phyloP scores from a whole-genome alignment of 192 early-diverging fungal genomes.

The Tieghemiomyces parasiticus region DNA sequence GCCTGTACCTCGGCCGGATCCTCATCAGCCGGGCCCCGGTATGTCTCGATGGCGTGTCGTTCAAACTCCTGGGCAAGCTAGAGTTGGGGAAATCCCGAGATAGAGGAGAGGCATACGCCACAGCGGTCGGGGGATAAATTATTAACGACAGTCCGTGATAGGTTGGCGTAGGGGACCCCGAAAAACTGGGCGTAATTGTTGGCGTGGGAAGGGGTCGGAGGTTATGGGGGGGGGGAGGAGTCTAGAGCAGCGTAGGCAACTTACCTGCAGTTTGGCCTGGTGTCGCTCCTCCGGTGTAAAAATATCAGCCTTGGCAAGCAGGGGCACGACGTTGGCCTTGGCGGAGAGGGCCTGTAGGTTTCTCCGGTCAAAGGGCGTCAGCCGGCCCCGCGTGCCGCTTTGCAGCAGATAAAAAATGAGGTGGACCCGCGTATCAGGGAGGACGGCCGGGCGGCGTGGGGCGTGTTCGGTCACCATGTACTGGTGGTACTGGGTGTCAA shows the following conservation, averaged over 20 bases:
- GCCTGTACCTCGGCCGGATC: constrained; percentile 48
- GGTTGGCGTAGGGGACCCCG: no score
- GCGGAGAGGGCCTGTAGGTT: constrained; percentile 50
- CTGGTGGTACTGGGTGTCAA: neutral
- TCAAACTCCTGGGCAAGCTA: constrained; percentile 56
- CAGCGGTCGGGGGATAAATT: no score
- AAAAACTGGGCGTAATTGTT: no score
- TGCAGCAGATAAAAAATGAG: neutral
- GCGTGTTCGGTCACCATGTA: constrained; percentile 7
- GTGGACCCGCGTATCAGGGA: constrained; percentile 6
- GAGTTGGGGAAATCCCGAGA: no score
- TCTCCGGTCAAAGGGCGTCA: constrained; percentile 42
- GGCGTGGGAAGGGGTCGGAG: no score
- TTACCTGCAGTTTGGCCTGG: constrained; percentile 47
- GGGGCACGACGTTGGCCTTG: constrained; percentile 69
- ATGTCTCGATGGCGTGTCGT: constrained; percentile 42
- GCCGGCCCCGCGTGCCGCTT: constrained; percentile 3
- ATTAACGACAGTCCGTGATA: no score
- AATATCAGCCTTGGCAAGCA: constrained; percentile 72
- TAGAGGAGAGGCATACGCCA: no score
- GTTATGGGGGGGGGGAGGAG: no score
- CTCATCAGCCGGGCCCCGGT: constrained; percentile 59
- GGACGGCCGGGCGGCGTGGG: neutral
- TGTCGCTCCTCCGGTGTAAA: constrained; percentile 46
- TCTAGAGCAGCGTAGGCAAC: no score